Evolutionary conservation across 1,139 yeast genomes (phyloP), one percentile per base, ranked within the genome.

Genomic region (Saccharomyces pastorianus): DNA sequence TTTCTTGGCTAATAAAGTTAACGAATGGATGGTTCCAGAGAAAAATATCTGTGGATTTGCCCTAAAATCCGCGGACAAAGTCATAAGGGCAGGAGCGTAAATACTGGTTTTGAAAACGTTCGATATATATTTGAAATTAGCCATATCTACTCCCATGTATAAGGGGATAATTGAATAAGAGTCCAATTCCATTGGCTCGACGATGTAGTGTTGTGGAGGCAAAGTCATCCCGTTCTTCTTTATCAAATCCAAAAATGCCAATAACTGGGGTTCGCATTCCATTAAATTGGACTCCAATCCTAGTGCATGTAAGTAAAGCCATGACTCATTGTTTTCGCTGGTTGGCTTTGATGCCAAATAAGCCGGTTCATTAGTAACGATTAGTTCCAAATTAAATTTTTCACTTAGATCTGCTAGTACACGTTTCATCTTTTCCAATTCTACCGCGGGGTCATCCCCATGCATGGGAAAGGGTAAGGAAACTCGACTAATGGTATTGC

Each of bases 1-100:
- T 27, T 56, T 57, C 51, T 61, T 60, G 4, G 64, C 64, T 27
- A 58, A 51, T 44, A 56, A 50, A 7, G 55, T 58, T 26, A 58
- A 51, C 5, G 64, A 55, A 47, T 59, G 60, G 3, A 55, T 52
- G 13, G 53, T 38, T 8, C 66, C 59, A 3, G 64, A 53, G 23
- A 64, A 54, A 48, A 57, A 59, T 3, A 61, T 52, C 29, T 56
- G 58, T 14, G 61, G 60, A 31, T 46, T 14, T 27, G 49, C 25
- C 29, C n/a, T 13, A 11, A 46, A 13, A 41, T 26, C 29, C 20
- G 42, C 34, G n/a, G 53, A 23, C 9, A 55, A 49, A 2, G 48
- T 34, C 6, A 54, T 27, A 11, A 59, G 46, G 11, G 61, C 53
- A 1, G 64, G 60, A 11, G 56, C 47, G 42, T 56, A 58, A 6